These are phyloP conservation scores for Hericium alpestre DNA, from an alignment of 768 basidiomycete genomes.

Conservation along the genomic window DNA sequence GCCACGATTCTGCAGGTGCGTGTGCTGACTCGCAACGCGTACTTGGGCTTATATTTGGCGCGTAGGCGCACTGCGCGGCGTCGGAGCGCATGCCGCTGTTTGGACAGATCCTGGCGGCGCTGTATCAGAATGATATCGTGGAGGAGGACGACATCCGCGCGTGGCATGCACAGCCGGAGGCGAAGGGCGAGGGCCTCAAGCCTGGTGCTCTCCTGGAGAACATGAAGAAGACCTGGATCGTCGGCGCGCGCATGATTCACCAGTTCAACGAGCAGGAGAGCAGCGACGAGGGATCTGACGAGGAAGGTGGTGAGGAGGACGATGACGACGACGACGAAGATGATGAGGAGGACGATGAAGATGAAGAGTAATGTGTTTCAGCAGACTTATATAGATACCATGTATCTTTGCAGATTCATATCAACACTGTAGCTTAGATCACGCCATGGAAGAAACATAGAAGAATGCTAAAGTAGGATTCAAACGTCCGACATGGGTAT, in stretches of 20 bases:
- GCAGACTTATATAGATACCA: neutral
- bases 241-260: conserved; percentile 67
- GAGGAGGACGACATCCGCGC: conserved; percentile 83
- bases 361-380: conserved; percentile 20
- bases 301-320: conserved; percentile 16
- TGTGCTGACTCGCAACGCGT: neutral
- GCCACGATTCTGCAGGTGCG: conserved; percentile 69
- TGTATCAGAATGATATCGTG: conserved; percentile 88
- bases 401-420: neutral
- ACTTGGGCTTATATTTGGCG: neutral
- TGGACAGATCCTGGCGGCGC: conserved; percentile 71
- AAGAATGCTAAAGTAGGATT: neutral
- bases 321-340: conserved; percentile 14
- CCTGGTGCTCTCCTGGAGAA: conserved; percentile 37
- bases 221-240: conserved; percentile 55
- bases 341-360: conserved; percentile 22
- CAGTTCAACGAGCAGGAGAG: conserved; percentile 76
- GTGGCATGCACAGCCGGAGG: conserved; percentile 61
- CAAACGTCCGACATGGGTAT: neutral
- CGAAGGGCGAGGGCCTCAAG: conserved; percentile 40
- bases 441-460: neutral
- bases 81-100: conserved; percentile 64
- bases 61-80: conserved; percentile 51
- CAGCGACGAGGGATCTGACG: conserved; percentile 28
- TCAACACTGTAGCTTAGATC: neutral